Evolutionary conservation across 1,284 basidiomycete genomes (phyloP), one percentile per base, ranked within the genome.

Genomic region (Tilletia walkeri): DNA sequence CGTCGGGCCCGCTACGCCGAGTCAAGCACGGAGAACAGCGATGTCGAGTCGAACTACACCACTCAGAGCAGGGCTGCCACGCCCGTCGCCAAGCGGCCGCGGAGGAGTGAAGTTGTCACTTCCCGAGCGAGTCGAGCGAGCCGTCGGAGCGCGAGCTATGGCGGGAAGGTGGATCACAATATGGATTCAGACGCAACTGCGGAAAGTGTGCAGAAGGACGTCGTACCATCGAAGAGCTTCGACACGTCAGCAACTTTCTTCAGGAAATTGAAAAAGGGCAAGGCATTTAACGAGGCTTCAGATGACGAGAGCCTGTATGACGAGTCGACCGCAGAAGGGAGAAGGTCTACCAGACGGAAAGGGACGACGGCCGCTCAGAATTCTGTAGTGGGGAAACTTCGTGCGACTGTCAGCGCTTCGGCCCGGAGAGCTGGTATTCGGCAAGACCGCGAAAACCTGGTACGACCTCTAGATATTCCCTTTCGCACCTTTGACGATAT

Each of bases 401-500:
- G 59, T 10, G 12, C 34, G 12, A 63, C 59, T 39, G 59, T 63
- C 59, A 63, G 36, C 34, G 59, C 59, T 3, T 38, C 59, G 18
- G 59, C 59, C 36, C 9, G 59, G 12, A 10, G 34, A 20, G 59
- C 30, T 18, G 59, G 59, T 2, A 63, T 63, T 14, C 59, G 36
- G 59, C 34, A 34, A 6, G 59, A 36, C 18, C 59, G 59, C 3
- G 34, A 63, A 9, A 9, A 39, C 18, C 59, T 63, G 16, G 59
- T 34, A n/a, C 12, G 12, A 14, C 59, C 59, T 4, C 59, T 63
- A 5, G 34, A 63, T 34, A 20, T 63, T 0, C 59, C 59, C 6
- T 63, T 63, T 18, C 59, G 59, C 38, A 63, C 38, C 30, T 63
- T 63, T 38, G 36, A 63, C 38, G 36, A 63, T 20, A 16, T 20